These are phyloP conservation scores for Xylaria polymorpha DNA, from an alignment of 2,329 filamentous ascomycete species.

Conservation along the genomic window DNA sequence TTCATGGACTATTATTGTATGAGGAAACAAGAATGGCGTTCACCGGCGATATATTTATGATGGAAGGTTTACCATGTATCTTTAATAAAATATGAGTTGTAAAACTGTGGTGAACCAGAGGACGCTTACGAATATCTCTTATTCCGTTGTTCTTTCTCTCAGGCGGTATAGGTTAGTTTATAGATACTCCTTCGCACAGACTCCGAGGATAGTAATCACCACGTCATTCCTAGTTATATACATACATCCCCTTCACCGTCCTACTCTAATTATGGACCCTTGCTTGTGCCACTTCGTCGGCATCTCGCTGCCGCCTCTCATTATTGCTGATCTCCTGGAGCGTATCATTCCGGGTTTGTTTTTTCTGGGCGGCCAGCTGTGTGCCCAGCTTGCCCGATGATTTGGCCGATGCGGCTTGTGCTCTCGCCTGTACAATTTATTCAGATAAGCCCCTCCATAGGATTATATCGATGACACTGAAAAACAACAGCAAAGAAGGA, in stretches of 20 bases:
- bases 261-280: constrained; percentile 66
- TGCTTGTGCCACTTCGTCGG: constrained; percentile 70
- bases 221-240: constrained; percentile 5
- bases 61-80: neutral
- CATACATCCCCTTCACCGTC: neutral
- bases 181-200: neutral
- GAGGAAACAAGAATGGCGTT: constrained; percentile 30
- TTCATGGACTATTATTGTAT: neutral
- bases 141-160: neutral
- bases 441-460: neutral
- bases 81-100: neutral
- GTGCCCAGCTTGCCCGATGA: constrained; percentile 75
- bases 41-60: constrained; percentile 12
- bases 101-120: neutral
- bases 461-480: neutral
- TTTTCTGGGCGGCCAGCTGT: constrained; percentile 80
- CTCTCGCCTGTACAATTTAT: constrained; percentile 67
- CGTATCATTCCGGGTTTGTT: constrained; percentile 74
- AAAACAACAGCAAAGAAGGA: neutral
- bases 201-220: neutral
- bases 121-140: neutral
- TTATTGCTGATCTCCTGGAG: constrained; percentile 75
- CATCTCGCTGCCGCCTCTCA: constrained; percentile 73
- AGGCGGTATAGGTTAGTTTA: neutral
- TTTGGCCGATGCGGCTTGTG: constrained; percentile 65